Conservation (phyloP, 2,329 filamentous ascomycete species). For the Paraphoma chrysanthemicola region DNA sequence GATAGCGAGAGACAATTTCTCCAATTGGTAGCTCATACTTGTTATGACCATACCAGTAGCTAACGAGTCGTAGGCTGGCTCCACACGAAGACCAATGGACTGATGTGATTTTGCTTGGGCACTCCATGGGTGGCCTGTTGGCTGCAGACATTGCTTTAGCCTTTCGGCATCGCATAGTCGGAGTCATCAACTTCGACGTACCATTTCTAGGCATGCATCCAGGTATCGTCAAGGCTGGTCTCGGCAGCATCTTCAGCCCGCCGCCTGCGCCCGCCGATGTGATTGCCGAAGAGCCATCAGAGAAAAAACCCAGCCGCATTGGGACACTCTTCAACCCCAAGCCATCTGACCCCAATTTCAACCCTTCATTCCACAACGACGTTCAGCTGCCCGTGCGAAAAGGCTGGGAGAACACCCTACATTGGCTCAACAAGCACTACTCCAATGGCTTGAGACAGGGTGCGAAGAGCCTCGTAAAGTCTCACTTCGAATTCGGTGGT, state of each 20-base stretch:
- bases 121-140: constrained; percentile 88
- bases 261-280: constrained; percentile 39
- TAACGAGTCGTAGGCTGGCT: constrained; percentile 62
- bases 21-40: constrained; percentile 64
- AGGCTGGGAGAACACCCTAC: constrained; percentile 70
- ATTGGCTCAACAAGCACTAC: constrained; percentile 84
- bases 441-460: constrained; percentile 72
- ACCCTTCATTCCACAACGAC: constrained; percentile 79
- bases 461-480: constrained; percentile 75
- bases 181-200: constrained; percentile 82
- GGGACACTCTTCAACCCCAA: constrained; percentile 48
- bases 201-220: constrained; percentile 90
- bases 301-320: constrained; percentile 36
- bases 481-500: constrained; percentile 83
- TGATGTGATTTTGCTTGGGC: constrained; percentile 83
- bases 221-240: constrained; percentile 81
- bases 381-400: constrained; percentile 71
- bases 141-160: constrained; percentile 79
- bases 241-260: constrained; percentile 76
- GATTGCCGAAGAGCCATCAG: constrained; percentile 15
- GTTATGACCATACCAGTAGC: no score
- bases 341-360: constrained; percentile 68
- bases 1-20: constrained; percentile 82
- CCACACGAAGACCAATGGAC: constrained; percentile 77
- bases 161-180: constrained; percentile 78